A percentile compares a stretch with the other conserved stretches of the same genome.
These are phyloP conservation scores for Eucalyptus curtisii DNA, from an alignment of 345 rosid species.

Conservation along the genomic window DNA sequence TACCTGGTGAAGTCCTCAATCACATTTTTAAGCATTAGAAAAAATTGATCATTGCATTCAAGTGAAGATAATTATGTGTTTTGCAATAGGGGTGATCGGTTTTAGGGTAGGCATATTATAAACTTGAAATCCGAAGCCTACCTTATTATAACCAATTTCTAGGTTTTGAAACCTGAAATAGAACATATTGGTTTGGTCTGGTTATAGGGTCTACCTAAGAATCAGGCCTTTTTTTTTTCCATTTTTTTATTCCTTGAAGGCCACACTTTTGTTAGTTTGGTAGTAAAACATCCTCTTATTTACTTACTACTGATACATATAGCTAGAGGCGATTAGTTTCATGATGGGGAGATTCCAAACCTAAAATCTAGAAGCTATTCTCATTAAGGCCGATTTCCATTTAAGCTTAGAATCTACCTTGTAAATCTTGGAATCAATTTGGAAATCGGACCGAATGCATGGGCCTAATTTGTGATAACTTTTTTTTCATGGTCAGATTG, in stretches of 20 bases:
- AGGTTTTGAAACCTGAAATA: background rate
- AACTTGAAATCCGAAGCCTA: no score
- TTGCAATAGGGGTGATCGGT: background rate
- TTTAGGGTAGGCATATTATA: background rate
- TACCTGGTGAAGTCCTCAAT: background rate
- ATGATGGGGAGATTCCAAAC: background rate
- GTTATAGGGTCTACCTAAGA: no score
- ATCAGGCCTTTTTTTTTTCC: rapidly evolving
- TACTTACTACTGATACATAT: background rate
- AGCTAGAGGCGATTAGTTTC: background rate
- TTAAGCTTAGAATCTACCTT: rapidly evolving
- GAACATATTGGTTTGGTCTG: rapidly evolving
- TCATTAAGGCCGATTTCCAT: rapidly evolving
- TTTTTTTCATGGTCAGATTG: background rate
- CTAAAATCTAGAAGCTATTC: background rate
- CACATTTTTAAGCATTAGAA: background rate
- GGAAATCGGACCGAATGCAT: background rate
- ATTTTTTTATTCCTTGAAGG: background rate
- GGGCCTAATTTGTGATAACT: no score
- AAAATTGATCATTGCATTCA: background rate
- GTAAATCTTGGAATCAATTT: background rate
- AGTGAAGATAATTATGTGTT: background rate
- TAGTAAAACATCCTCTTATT: background rate
- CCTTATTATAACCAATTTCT: no score
- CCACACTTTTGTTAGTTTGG: background rate